Base-by-base conservation (phyloP, 108 stramenopile genomes). In the Fistulifera solaris region DNA sequence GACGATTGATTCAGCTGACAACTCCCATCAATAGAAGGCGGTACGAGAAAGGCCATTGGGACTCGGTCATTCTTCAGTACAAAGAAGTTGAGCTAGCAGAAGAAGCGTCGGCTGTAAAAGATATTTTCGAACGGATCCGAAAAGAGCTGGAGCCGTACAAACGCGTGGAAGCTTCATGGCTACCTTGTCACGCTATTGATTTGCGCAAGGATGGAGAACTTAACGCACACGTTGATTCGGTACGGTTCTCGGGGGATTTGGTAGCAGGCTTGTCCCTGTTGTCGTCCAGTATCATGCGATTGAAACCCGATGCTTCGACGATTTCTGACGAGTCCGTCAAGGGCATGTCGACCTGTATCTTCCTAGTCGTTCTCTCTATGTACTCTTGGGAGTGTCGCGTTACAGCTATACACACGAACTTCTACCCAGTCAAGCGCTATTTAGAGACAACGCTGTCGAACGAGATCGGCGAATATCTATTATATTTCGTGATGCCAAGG, bases 171-270 rank as follows among this genome's bases (percentile, higher is more conserved):
- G 35, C 76, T 2, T 28, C 18, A 48, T 90, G 83, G 82, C 76
- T 90, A 11, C 83, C 85, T 14, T 85, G 86, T 54, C 94, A 95
- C 71, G 77, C 71, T 10, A 95, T 95, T 54, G 86, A 95, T 59
- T 67, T 89, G 38, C 65, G 68, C 0, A 62, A 54, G 7, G 73
- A 88, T 42, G 94, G 94, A 24, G 63, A 77, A 47, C 63, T 95
- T 16, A 73, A 71, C 22, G 71, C 89, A 28, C 94, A 95, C 65
- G 89, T 95, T 1, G 94, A 95, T 58, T 87, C 85, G 23, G 70
- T 93, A 28, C 83, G 85, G 54, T 95, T 93, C 51, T 89, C 87
- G 27, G 94, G 94, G 26, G 67, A 75, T 28, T 44, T 91, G 13
- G 90, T 95, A 7, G 88, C 94, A 3, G 94, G 94, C n/a, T 26